These are phyloP conservation scores for Vitis rupestris DNA, from an alignment of 164 flowering plant species.

Conservation along the genomic window DNA sequence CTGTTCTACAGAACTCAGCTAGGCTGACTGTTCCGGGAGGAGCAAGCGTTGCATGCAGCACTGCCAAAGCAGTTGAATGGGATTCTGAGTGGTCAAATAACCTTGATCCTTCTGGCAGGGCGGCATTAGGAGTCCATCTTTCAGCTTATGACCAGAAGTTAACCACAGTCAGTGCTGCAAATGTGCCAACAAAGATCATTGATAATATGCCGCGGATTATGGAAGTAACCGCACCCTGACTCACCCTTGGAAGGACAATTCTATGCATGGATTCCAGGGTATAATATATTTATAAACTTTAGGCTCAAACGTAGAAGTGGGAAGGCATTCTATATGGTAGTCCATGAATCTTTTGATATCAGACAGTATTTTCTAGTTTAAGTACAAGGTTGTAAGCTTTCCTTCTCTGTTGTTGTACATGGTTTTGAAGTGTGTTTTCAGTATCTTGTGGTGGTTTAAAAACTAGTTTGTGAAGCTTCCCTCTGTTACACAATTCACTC, in stretches of 20 bases:
- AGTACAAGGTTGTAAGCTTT: too few relatives aligned
- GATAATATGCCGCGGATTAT: constrained; percentile 43
- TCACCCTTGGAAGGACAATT: constrained; percentile 10
- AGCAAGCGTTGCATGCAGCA: constrained; percentile 91
- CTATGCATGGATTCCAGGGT: background rate
- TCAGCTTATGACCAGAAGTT: constrained; percentile 55
- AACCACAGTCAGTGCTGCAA: constrained; percentile 12
- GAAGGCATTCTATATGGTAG: constrained; percentile 2
- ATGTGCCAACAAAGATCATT: constrained; percentile 29
- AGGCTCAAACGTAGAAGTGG: background rate
- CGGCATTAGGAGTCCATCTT: constrained; percentile 81
- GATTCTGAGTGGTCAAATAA: constrained; percentile 82
- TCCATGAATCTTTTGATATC: background rate
- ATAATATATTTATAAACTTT: background rate
- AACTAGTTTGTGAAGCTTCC: background rate
- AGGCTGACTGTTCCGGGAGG: constrained; percentile 85
- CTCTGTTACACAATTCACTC: background rate
- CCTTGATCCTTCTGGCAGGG: constrained; percentile 94
- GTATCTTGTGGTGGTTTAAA: background rate
- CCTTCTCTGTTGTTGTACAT: background rate
- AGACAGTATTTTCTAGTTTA: background rate
- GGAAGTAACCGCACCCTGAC: constrained; percentile 37
- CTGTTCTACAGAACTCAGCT: constrained; percentile 72
- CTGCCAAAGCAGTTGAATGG: constrained; percentile 93
- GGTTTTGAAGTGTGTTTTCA: constrained; percentile 4